These are phyloP conservation scores for Pseudozyma flocculosa DNA, from an alignment of 1,284 basidiomycete species.

Conservation along the genomic window DNA sequence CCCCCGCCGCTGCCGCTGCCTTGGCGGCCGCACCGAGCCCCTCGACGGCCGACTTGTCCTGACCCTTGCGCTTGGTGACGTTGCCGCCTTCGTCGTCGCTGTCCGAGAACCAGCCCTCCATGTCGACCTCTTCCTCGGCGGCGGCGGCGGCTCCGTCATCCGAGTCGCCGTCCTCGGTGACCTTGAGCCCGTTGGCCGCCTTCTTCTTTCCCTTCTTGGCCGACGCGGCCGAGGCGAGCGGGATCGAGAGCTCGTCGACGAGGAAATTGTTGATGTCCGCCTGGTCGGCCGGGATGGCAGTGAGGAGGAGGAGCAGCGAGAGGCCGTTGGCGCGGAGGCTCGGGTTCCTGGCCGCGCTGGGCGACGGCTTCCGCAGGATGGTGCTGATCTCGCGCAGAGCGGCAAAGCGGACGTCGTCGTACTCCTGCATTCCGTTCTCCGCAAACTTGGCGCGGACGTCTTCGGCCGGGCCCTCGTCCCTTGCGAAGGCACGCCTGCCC, in stretches of 20 bases:
- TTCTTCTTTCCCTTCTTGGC: slow-evolving; percentile 29
- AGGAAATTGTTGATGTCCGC: slow-evolving; percentile 83
- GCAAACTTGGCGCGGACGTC: slow-evolving; percentile 45
- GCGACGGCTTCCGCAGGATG: slow-evolving; percentile 25
- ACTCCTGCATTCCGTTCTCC: slow-evolving; percentile 45
- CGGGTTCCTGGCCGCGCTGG: slow-evolving; percentile 29
- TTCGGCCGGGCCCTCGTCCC: slow-evolving; percentile 13
- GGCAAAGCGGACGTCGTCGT: slow-evolving; percentile 83
- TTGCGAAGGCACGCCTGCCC: neutral
- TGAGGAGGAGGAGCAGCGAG: slow-evolving; percentile 73
- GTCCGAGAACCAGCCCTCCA: slow-evolving; percentile 60
- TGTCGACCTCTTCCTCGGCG: slow-evolving; percentile 59
- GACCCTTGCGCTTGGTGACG: slow-evolving; percentile 15
- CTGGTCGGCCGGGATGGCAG: slow-evolving; percentile 75
- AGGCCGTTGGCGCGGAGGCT: slow-evolving; percentile 68
- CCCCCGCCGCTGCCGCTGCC: slow-evolving; percentile 7
- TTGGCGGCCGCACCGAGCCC: slow-evolving; percentile 19
- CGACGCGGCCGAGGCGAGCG: slow-evolving; percentile 1
- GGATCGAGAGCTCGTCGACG: slow-evolving; percentile 61
- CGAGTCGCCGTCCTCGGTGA: slow-evolving; percentile 52
- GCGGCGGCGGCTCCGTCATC: slow-evolving; percentile 35
- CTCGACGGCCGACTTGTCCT: slow-evolving; percentile 16
- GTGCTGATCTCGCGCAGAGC: slow-evolving; percentile 76
- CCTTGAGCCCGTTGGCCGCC: slow-evolving; percentile 19
- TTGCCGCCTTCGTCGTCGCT: slow-evolving; percentile 50